Conservation (phyloP, 2,329 filamentous ascomycete species). For the Alternaria consortialis region DNA sequence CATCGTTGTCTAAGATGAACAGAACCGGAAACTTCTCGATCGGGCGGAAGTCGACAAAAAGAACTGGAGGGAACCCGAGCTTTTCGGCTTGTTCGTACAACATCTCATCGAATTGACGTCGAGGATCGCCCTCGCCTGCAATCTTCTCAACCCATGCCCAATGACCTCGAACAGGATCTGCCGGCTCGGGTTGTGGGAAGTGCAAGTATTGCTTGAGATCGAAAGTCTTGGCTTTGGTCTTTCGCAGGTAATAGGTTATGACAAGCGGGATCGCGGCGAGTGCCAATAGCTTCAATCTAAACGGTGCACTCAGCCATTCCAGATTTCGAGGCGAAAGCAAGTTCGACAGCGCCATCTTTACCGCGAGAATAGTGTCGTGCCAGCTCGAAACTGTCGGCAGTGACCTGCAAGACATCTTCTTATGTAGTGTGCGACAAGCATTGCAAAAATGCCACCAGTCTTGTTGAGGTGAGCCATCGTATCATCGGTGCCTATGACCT, state of each 20-base stretch:
- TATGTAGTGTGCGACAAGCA: neutral
- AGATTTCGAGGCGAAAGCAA: neutral
- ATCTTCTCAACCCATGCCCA: conserved; percentile 30
- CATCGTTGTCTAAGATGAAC: conserved; percentile 26
- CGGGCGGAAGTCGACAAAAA: conserved; percentile 27
- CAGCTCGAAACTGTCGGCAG: neutral
- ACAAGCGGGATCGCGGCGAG: neutral
- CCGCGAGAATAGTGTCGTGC: neutral
- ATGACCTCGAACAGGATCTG: conserved; percentile 25
- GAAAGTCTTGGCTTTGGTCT: conserved; percentile 1
- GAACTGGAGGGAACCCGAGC: conserved; percentile 26
- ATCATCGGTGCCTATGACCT: neutral
- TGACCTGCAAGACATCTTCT: neutral
- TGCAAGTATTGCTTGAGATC: conserved; percentile 25
- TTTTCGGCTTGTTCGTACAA: conserved; percentile 28
- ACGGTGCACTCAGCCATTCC: neutral
- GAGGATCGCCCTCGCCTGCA: conserved; percentile 23
- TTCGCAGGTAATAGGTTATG: neutral
- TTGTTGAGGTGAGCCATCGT: neutral
- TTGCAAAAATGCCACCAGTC: neutral
- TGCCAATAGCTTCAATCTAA: neutral
- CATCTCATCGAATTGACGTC: conserved; percentile 29
- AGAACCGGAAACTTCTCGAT: conserved; percentile 25
- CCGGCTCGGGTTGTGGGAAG: conserved; percentile 27
- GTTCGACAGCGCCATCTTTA: neutral